These are phyloP conservation scores for Citrus glauca DNA, from an alignment of 345 rosid genomes.

Conservation along the genomic window DNA sequence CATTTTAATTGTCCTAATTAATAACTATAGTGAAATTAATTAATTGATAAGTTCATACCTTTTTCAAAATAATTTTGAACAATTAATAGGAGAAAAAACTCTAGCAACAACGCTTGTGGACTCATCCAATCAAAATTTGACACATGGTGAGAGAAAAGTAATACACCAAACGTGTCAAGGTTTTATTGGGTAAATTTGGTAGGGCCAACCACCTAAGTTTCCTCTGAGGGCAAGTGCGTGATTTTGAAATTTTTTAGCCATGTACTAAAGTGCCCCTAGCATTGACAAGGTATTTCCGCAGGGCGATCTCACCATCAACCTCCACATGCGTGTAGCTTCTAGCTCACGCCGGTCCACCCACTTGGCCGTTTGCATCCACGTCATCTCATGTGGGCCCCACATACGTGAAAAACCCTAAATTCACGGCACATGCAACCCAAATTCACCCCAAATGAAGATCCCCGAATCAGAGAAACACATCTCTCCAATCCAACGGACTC, in stretches of 20 bases:
- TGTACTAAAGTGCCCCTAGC: constrained; percentile 5
- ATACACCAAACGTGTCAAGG: too few species aligned
- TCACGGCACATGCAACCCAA: constrained; percentile 42
- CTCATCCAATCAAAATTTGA: too few species aligned
- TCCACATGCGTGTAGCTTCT: constrained; percentile 35
- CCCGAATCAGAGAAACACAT: neutral
- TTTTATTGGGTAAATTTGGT: too few species aligned
- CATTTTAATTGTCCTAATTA: neutral
- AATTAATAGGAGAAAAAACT: neutral
- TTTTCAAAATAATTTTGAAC: neutral
- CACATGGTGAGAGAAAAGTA: too few species aligned
- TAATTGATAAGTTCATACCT: neutral
- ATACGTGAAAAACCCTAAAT: constrained; percentile 31
- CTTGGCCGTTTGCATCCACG: constrained; percentile 32
- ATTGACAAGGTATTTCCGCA: neutral
- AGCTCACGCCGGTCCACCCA: constrained; percentile 34
- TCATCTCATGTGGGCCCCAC: constrained; percentile 29
- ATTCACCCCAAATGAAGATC: constrained; percentile 37
- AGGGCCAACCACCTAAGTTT: neutral
- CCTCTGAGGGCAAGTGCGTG: neutral
- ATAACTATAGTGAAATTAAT: neutral
- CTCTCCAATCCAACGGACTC: constrained; percentile 20
- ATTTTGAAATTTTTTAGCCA: neutral
- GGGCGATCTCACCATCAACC: constrained; percentile 13
- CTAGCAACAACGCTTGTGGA: too few species aligned